Evolutionary conservation across 257 asterid genomes (phyloP), one percentile per base, ranked within the genome.

Genomic region (Nicotiana benthamiana): DNA sequence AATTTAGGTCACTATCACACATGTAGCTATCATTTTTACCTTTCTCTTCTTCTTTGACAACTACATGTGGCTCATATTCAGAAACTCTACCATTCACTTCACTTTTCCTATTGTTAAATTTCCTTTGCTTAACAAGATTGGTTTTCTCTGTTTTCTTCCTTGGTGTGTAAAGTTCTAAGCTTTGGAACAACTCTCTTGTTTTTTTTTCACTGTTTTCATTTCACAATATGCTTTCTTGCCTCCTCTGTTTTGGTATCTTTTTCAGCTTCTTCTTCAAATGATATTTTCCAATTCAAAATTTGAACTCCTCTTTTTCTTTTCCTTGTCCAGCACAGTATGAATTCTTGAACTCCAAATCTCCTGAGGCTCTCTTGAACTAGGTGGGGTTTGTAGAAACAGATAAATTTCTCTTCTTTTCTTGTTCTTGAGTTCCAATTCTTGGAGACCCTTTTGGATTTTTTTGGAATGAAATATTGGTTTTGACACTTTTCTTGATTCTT

Each of bases 221-320:
- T 77, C 64, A 77, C 13, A 32, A 28, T 77, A 36, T 77, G 81
- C 81, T 77, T 36, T 77, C 59, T 77, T 77, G 81, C 74, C 81
- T 77, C 72, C 56, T 77, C 9, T 77, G 59, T 59, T 24, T 77
- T 77, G 81, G 81, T 77, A 77, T 77, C 66, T 59, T 59, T 36
- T 26, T 59, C 40, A 72, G 78, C 78, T 77, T 77, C 81, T 20
- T 3, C 36, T 62, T 13, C 27, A 59, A 46, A 77, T 77, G 70
- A 77, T 77, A 51, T 54, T 77, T 77, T 28, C 53, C 48, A 53
- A 30, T 57, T 77, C 70, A 20, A 57, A 77, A 2, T 30, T 61
- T 77, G 56, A 77, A 52, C n/a, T 36, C 63, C 65, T 57, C 80
- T 53, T 75, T 56, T 26, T 52, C 40, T 56, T 32, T 76, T 3